Percentiles rank a stretch among this genome's conserved stretches.
phyloP scores from a whole-genome alignment of 164 flowering plant genomes.

The Magnolia sinica region DNA sequence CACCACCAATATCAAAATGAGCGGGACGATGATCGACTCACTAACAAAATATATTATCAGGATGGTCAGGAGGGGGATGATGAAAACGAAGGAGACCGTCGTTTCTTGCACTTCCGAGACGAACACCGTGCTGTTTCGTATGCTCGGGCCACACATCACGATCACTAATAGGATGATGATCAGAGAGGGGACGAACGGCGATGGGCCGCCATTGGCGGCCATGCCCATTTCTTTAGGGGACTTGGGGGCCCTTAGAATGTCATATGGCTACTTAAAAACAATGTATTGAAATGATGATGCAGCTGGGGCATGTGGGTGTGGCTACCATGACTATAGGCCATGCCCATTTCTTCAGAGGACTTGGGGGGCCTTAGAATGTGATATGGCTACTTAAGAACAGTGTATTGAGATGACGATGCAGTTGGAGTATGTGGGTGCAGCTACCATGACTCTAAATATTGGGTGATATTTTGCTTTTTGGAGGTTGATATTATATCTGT shows the following conservation, averaged over 20 bases:
- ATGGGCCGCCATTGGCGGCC: slow-evolving; percentile 30
- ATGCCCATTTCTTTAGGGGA: not conserved
- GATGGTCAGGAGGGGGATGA: slow-evolving; percentile 11
- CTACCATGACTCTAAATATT: not conserved
- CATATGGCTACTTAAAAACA: not conserved
- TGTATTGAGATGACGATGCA: not conserved
- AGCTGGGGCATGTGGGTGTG: not conserved
- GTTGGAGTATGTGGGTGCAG: not conserved
- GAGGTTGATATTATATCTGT: not conserved
- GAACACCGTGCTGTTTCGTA: slow-evolving; percentile 12
- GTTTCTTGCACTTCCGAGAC: slow-evolving; percentile 17
- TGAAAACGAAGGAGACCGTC: slow-evolving; percentile 9
- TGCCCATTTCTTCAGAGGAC: not conserved
- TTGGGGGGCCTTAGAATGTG: not conserved
- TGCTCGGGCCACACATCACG: slow-evolving; percentile 22
- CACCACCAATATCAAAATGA: slow-evolving; percentile 2
- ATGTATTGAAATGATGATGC: not conserved
- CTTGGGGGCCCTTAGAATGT: not conserved
- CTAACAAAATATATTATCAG: slow-evolving; percentile 8
- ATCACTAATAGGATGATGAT: slow-evolving; percentile 28
- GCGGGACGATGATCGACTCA: slow-evolving; percentile 7
- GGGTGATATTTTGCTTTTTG: not conserved
- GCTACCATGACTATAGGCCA: slow-evolving; percentile 5
- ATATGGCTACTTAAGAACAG: not conserved
- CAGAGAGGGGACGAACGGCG: slow-evolving; percentile 42